Percentiles rank a stretch among this genome's conserved stretches.
These are phyloP conservation scores for Incumbomyces delicatus DNA, from an alignment of 2,329 filamentous ascomycete species.

Conservation along the genomic window DNA sequence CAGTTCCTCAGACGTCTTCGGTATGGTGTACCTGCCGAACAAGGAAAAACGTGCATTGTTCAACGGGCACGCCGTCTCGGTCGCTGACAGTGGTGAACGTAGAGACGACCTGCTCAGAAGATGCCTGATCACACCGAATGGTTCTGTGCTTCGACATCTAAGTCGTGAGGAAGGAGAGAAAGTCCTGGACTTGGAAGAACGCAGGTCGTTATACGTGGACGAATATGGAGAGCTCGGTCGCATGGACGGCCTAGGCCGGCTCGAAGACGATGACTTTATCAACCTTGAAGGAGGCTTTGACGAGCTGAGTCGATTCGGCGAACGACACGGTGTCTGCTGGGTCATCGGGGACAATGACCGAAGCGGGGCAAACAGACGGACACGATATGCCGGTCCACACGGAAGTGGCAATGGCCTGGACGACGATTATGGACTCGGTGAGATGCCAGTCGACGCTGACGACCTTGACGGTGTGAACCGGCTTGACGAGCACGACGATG, in stretches of 20 bases:
- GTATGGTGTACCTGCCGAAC: conserved; percentile 32
- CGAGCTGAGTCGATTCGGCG: conserved; percentile 34
- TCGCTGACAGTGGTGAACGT: conserved; percentile 24
- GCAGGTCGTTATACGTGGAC: conserved; percentile 26
- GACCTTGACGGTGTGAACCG: conserved; percentile 12
- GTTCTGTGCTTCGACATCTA: conserved; percentile 36
- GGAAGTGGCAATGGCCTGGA: conserved; percentile 7
- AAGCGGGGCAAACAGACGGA: conserved; percentile 3
- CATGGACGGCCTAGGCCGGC: conserved; percentile 16
- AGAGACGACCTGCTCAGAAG: conserved; percentile 30
- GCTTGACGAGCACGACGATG: conserved; percentile 14
- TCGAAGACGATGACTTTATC: conserved; percentile 31
- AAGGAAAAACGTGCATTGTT: conserved; percentile 34
- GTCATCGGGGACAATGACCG: conserved; percentile 26
- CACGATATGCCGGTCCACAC: conserved; percentile 1
- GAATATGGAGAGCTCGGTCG: conserved; percentile 29
- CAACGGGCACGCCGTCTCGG: conserved; percentile 32
- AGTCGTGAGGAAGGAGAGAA: conserved; percentile 36
- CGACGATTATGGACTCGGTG: conserved; percentile 17
- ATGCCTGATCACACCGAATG: conserved; percentile 36
- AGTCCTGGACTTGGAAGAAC: conserved; percentile 36
- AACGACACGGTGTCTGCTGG: conserved; percentile 38
- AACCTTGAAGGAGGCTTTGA: conserved; percentile 37
- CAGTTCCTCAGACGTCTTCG: conserved; percentile 26
- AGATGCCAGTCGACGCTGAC: conserved; percentile 9